These are phyloP conservation scores for Tillandsia fasciculata DNA, from an alignment of 176 grass and related monocot species.

Conservation along the genomic window DNA sequence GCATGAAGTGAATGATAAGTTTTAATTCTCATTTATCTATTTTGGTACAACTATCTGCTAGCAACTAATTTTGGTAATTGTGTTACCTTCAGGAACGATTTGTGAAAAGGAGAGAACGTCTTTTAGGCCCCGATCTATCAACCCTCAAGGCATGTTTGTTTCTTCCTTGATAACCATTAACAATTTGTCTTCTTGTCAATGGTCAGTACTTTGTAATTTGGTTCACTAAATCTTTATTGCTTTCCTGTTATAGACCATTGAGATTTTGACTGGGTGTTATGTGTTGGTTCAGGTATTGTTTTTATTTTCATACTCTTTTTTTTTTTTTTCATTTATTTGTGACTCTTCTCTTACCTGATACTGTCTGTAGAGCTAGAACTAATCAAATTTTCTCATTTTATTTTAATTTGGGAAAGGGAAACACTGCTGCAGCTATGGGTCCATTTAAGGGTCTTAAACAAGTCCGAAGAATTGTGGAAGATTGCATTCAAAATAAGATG, in stretches of 20 bases:
- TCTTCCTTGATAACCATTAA: background rate
- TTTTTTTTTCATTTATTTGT: background rate
- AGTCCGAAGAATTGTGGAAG: slow-evolving; percentile 74
- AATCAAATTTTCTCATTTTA: background rate
- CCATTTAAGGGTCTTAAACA: slow-evolving; percentile 87
- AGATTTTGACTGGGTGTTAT: slow-evolving; percentile 98
- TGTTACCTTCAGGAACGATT: slow-evolving; percentile 67
- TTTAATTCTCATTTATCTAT: background rate
- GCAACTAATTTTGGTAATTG: slow-evolving; percentile 12
- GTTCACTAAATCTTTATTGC: slow-evolving; percentile 2
- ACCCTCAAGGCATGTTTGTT: slow-evolving; percentile 68
- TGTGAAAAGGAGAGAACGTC: slow-evolving; percentile 94
- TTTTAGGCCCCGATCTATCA: slow-evolving; percentile 86
- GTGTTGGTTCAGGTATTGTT: slow-evolving; percentile 80
- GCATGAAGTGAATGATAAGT: too few species aligned
- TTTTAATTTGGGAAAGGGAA: slow-evolving; percentile 50
- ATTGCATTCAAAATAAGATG: slow-evolving; percentile 77
- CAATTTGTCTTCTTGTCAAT: background rate
- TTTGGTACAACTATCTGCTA: background rate
- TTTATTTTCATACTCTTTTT: slow-evolving; percentile 12
- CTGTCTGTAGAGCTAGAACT: background rate
- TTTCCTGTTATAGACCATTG: slow-evolving; percentile 57
- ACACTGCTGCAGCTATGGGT: slow-evolving; percentile 87
- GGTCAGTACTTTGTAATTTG: too few species aligned
- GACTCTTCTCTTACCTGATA: background rate